A percentile compares a stretch with the other conserved stretches of the same genome.
Conservation (phyloP, 495 filamentous ascomycete genomes). For the Neurospora tetraspora region DNA sequence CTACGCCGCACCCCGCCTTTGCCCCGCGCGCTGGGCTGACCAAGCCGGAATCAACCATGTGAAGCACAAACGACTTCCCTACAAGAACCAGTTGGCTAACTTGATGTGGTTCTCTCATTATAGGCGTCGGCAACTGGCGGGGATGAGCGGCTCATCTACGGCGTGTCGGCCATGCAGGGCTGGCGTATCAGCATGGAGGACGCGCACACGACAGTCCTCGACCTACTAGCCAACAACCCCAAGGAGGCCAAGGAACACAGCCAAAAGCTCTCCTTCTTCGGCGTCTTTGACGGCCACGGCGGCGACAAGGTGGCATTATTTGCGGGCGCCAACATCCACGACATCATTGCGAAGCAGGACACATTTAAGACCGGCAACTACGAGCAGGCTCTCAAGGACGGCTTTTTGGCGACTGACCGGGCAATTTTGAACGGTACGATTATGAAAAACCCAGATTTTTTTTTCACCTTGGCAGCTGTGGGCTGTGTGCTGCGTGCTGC, state of each 20-base stretch:
- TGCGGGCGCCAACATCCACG: conserved; percentile 83
- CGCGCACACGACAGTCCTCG: conserved; percentile 78
- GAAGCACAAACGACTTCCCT: background rate
- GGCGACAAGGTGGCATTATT: conserved; percentile 94
- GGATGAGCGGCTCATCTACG: conserved; percentile 87
- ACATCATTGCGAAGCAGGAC: conserved; percentile 89
- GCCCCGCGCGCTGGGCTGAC: background rate
- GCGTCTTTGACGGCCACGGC: conserved; percentile 95
- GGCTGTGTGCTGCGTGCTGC: background rate
- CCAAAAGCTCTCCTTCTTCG: conserved; percentile 86
- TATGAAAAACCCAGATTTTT: background rate
- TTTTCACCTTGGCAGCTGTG: background rate
- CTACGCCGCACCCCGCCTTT: background rate
- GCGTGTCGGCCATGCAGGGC: conserved; percentile 97
- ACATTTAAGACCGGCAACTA: conserved; percentile 84
- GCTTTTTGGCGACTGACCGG: conserved; percentile 89
- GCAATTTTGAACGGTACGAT: conserved; percentile 84
- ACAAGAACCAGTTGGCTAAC: conserved; percentile 4
- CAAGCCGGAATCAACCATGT: background rate
- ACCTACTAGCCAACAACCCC: conserved; percentile 60
- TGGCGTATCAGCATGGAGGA: conserved; percentile 99
- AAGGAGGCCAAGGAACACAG: conserved; percentile 50
- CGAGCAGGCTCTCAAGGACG: conserved; percentile 94
- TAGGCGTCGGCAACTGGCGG: conserved; percentile 81
- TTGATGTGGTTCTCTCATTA: background rate